A percentile compares a stretch with the other conserved stretches of the same genome.
Evolutionary conservation across 148 eudicot species (phyloP).

Genomic region (Simmondsia chinensis): DNA sequence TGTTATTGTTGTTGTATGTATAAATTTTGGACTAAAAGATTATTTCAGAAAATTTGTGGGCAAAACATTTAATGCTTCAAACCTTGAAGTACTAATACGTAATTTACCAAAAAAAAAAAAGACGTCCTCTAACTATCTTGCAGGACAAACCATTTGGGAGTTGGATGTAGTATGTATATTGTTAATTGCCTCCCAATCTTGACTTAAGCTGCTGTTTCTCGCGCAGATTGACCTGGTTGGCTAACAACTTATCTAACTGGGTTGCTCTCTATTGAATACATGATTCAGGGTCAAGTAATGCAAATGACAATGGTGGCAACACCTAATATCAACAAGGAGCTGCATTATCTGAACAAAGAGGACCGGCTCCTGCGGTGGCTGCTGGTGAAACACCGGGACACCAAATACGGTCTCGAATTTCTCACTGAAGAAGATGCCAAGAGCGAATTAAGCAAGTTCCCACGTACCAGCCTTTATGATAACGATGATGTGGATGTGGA

Average conservation of each 20-base stretch:
- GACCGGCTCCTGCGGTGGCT: conserved; percentile 90
- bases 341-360: conserved; percentile 85
- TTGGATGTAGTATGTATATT: too few relatives aligned
- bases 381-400: conserved; percentile 64
- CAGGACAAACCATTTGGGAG: too few relatives aligned
- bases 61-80: too few relatives aligned
- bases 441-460: conserved; percentile 15
- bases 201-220: too few relatives aligned
- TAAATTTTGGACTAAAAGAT: too few relatives aligned
- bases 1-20: too few relatives aligned
- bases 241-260: neutral
- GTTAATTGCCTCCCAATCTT: too few relatives aligned
- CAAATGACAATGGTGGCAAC: conserved; percentile 98
- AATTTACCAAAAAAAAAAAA: too few relatives aligned
- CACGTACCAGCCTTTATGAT: conserved; percentile 14
- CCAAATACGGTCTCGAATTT: conserved; percentile 29
- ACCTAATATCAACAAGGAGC: conserved; percentile 76
- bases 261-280: neutral
- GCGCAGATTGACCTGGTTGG: neutral
- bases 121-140: neutral
- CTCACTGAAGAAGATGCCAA: conserved; percentile 21
- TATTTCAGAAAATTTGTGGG: too few relatives aligned
- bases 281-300: conserved; percentile 60
- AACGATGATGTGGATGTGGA: conserved; percentile 27
- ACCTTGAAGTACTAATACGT: too few relatives aligned